Base-by-base conservation (phyloP, 768 basidiomycete species). In the Hypsizygus marmoreus region DNA sequence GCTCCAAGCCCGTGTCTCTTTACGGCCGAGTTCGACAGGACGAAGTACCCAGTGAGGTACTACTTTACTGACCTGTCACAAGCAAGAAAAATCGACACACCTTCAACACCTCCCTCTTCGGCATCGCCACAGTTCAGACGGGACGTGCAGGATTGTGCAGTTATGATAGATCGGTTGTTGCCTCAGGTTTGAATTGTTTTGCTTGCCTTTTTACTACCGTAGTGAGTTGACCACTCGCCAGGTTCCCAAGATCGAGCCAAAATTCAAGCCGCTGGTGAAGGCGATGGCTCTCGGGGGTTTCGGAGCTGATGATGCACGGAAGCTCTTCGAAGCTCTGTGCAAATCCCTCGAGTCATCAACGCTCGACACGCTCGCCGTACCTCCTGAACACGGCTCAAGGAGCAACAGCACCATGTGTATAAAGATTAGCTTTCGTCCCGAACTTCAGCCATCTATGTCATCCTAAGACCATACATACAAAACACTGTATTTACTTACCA, bases 221-320 rank as follows among this genome's bases (percentile, higher is more conserved):
- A 24, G 23, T 11, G 17, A 35, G 19, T 30, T 32, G n/a, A 39
- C 24, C 6, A 17, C 32, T 40, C 9, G 17, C 19, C 22, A 77
- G 75, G 64, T 75, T 4, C 75, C 75, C 0, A 61, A 57, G 37
- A 64, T 80, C 11, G 56, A 62, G 3, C 41, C 48, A 1, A 78
- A 75, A 44, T 60, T 78, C 46, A 71, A 69, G 29, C 62, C 73
- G 0, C 61, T 81, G 8, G 69, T 74, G 9, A 69, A 67, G 28
- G 71, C 73, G n/a, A 80, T 81, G 77, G 65, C 56, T 0, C 54
- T 65, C 2, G 74, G 75, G 22, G 69, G 66, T 20, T 78, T 78
- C 50, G 68, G 65, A n/a, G 77, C 76, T 1, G 75, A 81, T 28
- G 75, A 74, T 39, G 61, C 76, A 2, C 67, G 73, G 9, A 73